These are phyloP conservation scores for Ceriops decandra DNA, from an alignment of 345 rosid species.

Conservation along the genomic window DNA sequence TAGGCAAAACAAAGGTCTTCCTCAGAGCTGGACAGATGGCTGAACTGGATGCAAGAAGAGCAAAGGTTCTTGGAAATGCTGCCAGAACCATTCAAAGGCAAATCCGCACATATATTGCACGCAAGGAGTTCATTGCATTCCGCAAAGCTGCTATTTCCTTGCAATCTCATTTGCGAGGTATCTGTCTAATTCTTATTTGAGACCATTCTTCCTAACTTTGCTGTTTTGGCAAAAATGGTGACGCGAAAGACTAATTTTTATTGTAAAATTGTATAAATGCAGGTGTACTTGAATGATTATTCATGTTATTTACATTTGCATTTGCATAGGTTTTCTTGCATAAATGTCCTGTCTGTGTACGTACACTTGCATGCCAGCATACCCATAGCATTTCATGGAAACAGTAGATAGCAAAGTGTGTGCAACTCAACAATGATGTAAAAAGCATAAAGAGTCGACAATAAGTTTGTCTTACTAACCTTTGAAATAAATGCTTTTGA, in stretches of 20 bases:
- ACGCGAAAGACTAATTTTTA: not conserved
- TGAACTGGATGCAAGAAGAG: conserved; percentile 94
- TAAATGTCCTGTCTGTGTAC: not conserved
- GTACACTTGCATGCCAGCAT: not conserved
- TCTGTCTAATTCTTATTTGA: conserved; percentile 13
- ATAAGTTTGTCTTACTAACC: not conserved
- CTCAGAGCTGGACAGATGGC: conserved; percentile 99
- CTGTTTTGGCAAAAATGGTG: not conserved
- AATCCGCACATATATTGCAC: conserved; percentile 75
- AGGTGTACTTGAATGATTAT: no score
- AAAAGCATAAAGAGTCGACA: not conserved
- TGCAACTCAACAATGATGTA: not conserved
- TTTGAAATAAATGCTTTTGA: not conserved
- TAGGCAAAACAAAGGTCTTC: conserved; percentile 91
- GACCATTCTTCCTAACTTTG: not conserved
- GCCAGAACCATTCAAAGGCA: conserved; percentile 91
- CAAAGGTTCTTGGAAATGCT: conserved; percentile 96
- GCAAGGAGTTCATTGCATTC: conserved; percentile 70
- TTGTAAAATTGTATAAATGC: not conserved
- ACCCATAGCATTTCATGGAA: not conserved
- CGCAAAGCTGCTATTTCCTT: conserved; percentile 75
- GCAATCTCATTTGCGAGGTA: conserved; percentile 93
- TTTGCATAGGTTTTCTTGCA: not conserved
- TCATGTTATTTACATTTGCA: not conserved
- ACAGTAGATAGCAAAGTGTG: not conserved